A percentile compares a stretch with the other conserved stretches of the same genome.
These are phyloP conservation scores for Apiospora marii DNA, from an alignment of 2,329 filamentous ascomycete species.

Conservation along the genomic window DNA sequence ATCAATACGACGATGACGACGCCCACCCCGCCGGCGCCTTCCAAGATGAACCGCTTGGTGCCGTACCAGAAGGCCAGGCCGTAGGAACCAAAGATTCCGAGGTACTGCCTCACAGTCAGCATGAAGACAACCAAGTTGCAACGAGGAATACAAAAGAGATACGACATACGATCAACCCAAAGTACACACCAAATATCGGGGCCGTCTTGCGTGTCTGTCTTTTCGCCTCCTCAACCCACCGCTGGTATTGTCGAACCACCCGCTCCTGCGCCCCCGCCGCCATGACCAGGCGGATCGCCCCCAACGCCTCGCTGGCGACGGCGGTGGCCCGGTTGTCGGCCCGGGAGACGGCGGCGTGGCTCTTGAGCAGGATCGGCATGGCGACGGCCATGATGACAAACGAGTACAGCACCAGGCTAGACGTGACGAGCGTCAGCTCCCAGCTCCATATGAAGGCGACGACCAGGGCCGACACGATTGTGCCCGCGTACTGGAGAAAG, in stretches of 20 bases:
- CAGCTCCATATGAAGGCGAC: constrained; percentile 63
- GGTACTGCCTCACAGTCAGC: neutral
- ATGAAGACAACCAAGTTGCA: neutral
- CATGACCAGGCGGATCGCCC: constrained; percentile 63
- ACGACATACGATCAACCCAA: constrained; percentile 49
- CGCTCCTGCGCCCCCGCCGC: constrained; percentile 65
- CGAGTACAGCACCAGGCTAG: constrained; percentile 61
- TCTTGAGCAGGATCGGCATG: constrained; percentile 61
- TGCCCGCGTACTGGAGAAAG: constrained; percentile 60
- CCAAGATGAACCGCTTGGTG: constrained; percentile 53
- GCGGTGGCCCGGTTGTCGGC: constrained; percentile 62
- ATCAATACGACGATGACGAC: constrained; percentile 62
- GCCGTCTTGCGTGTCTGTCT: constrained; percentile 53
- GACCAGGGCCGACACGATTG: constrained; percentile 58
- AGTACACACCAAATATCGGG: constrained; percentile 57
- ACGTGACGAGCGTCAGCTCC: constrained; percentile 63
- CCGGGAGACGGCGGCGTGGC: constrained; percentile 50
- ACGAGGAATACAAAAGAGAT: neutral
- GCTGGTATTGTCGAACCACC: constrained; percentile 56
- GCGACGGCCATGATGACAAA: constrained; percentile 52
- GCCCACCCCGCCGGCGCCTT: constrained; percentile 54
- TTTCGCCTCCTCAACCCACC: constrained; percentile 60
- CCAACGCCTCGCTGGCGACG: constrained; percentile 65
- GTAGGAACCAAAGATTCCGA: constrained; percentile 54
- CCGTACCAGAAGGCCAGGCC: constrained; percentile 69